A percentile compares a stretch with the other conserved stretches of the same genome.
phyloP scores from a whole-genome alignment of 371 early-diverging fungal species.

The Apophysomyces sp. region DNA sequence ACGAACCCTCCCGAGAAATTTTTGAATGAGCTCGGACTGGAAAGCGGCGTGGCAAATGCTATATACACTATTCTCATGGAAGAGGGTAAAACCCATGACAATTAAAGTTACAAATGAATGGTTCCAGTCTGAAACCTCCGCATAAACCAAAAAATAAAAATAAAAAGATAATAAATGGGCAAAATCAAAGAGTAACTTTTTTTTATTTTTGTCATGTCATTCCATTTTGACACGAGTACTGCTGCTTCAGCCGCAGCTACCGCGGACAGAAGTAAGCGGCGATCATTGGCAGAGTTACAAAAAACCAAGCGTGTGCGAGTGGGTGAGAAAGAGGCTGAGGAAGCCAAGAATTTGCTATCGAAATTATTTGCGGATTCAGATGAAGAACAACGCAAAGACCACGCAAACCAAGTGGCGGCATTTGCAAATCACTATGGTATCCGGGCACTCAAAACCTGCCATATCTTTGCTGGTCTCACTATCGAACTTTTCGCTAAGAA shows the following conservation, averaged over 20 bases:
- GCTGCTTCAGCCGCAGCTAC: slow-evolving; percentile 39
- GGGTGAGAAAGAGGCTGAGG: slow-evolving; percentile 42
- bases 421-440: slow-evolving; percentile 15
- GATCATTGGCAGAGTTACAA: slow-evolving; percentile 25
- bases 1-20: slow-evolving; percentile 26
- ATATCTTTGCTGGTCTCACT: slow-evolving; percentile 15
- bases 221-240: slow-evolving; percentile 32
- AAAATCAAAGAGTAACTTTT: not conserved
- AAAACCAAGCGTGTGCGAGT: slow-evolving; percentile 39
- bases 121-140: slow-evolving; percentile 1
- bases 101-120: slow-evolving; percentile 7
- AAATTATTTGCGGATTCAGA: slow-evolving; percentile 7
- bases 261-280: slow-evolving; percentile 39
- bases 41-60: slow-evolving; percentile 46
- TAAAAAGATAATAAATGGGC: slow-evolving; percentile 3
- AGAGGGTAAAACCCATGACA: slow-evolving; percentile 11
- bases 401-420: slow-evolving; percentile 6
- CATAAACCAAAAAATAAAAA: too few relatives aligned
- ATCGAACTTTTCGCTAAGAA: slow-evolving; percentile 21
- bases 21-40: slow-evolving; percentile 43
- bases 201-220: slow-evolving; percentile 23
- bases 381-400: slow-evolving; percentile 8
- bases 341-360: slow-evolving; percentile 14
- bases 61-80: slow-evolving; percentile 48
- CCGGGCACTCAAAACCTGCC: slow-evolving; percentile 18